A percentile compares a stretch with the other conserved stretches of the same genome.
These are phyloP conservation scores for Lathyrus tuberosus DNA, from an alignment of 306 rosid species.

Conservation along the genomic window DNA sequence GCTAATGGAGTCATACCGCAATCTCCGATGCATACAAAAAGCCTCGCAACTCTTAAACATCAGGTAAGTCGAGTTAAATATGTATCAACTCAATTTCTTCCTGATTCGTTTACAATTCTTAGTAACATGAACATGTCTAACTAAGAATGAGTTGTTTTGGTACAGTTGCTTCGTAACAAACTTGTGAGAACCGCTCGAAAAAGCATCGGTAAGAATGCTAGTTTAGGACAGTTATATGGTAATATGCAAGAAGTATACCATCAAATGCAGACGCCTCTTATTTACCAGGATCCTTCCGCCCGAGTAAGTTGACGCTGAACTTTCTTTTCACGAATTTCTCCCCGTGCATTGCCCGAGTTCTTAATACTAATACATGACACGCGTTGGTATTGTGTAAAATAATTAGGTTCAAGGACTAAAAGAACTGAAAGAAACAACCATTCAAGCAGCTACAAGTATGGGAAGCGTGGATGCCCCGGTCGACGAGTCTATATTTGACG, in stretches of 20 bases:
- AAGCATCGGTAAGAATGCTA: slow-evolving; percentile 81
- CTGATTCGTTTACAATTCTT: neutral
- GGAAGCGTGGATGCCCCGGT: slow-evolving; percentile 87
- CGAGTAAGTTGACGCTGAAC: slow-evolving; percentile 47
- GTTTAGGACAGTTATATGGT: slow-evolving; percentile 91
- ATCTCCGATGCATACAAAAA: slow-evolving; percentile 99
- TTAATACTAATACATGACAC: neutral
- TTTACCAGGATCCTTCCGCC: slow-evolving; percentile 73
- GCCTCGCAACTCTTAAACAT: slow-evolving; percentile 96
- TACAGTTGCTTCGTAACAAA: slow-evolving; percentile 87
- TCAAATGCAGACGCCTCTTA: slow-evolving; percentile 96
- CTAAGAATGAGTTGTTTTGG: slow-evolving; percentile 19
- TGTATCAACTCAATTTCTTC: neutral
- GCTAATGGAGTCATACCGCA: slow-evolving; percentile 98
- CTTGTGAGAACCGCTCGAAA: slow-evolving; percentile 70
- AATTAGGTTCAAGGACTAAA: slow-evolving; percentile 68
- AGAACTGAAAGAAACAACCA: slow-evolving; percentile 87
- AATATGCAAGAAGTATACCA: slow-evolving; percentile 92
- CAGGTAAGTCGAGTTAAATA: slow-evolving; percentile 59
- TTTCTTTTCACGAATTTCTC: no score
- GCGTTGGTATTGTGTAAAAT: neutral
- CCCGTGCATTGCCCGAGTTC: no score
- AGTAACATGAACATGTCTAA: neutral
- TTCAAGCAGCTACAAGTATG: slow-evolving; percentile 80
- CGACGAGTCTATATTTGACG: slow-evolving; percentile 79